Base-by-base conservation (phyloP, 2,329 filamentous ascomycete species). In the Aspergillus oerlinghausenensis region DNA sequence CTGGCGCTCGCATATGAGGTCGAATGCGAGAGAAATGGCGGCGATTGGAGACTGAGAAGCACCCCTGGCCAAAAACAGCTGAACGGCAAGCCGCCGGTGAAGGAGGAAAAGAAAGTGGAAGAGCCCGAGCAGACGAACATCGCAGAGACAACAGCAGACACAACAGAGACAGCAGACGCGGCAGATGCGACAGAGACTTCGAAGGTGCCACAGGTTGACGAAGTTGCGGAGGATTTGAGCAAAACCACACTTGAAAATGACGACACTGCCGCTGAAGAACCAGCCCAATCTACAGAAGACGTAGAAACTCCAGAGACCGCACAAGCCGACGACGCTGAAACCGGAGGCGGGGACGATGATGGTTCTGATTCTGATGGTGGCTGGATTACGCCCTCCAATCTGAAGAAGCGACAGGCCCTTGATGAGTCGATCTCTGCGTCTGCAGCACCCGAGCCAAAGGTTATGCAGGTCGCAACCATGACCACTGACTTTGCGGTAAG, bases 301-400 rank as follows among this genome's bases (percentile, higher is more conserved):
- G 50, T 47, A 9, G 54, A 48, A 11, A 38, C 63, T 23, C 57
- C 63, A 50, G 58, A 70, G 58, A 60, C 69, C 29, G 60, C 65
- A 28, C 60, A 68, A 57, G 51, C 56, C 10, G 61, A 67, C 23
- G 23, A 63, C 23, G 60, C 58, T 7, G 62, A 67, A 28, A 54
- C 51, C 14, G 63, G 72, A 26, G 62, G 68, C 8, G 66, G 70
- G 38, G 64, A 70, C 11, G 66, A 67, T 5, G 71, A 70, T 55
- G 71, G 63, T 29, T 69, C 66, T 28, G 77, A 77, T 32, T 81
- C 80, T 4, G 82, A 81, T 38, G 73, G 73, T 17, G 90, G 88
- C 66, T 97, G 93, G 93, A 97, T 97, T 72, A 97, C 94, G 0
- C 92, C 93, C 0, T 87, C 88, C 43, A 99, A 97, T 75, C 83